Evolutionary conservation across 2,329 filamentous ascomycete species (phyloP).

Genomic region (Leptographium lundbergii): DNA sequence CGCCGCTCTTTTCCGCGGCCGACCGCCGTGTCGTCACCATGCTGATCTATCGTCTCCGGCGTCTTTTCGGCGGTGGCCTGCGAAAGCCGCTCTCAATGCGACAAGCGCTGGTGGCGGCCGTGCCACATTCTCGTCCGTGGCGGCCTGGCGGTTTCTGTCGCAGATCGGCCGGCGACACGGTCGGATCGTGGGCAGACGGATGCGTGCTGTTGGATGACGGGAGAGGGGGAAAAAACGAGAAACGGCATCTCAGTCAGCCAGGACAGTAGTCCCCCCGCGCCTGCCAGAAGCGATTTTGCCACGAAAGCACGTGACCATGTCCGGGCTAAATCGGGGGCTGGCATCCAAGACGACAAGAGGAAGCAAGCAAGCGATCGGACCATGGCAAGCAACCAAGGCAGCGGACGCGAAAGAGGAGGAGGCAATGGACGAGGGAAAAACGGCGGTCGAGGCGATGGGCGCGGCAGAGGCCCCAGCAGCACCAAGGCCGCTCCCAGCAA

Average conservation of each 20-base stretch:
- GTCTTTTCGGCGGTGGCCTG: no score
- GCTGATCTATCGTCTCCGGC: background rate
- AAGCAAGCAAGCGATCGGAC: background rate
- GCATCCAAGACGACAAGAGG: background rate
- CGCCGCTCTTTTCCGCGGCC: background rate
- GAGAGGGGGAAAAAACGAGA: background rate
- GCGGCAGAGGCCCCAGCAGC: background rate
- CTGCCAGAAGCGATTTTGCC: constrained; percentile 7
- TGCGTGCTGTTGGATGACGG: background rate
- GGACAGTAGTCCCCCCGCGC: background rate
- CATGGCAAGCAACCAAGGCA: background rate
- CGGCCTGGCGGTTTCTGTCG: no score
- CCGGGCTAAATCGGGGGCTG: background rate
- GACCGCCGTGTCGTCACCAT: background rate
- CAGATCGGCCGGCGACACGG: no score
- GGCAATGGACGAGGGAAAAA: background rate
- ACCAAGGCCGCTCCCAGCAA: background rate
- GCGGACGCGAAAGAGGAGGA: background rate
- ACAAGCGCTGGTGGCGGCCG: background rate
- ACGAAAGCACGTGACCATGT: constrained; percentile 12
- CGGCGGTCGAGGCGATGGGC: background rate
- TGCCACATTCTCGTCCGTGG: background rate
- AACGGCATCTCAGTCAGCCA: background rate
- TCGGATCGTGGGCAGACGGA: no score
- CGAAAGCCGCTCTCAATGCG: background rate